Percentiles rank a stretch among this genome's conserved stretches.
phyloP scores from a whole-genome alignment of 768 basidiomycete species.

The Nevesoporus exiguus region DNA sequence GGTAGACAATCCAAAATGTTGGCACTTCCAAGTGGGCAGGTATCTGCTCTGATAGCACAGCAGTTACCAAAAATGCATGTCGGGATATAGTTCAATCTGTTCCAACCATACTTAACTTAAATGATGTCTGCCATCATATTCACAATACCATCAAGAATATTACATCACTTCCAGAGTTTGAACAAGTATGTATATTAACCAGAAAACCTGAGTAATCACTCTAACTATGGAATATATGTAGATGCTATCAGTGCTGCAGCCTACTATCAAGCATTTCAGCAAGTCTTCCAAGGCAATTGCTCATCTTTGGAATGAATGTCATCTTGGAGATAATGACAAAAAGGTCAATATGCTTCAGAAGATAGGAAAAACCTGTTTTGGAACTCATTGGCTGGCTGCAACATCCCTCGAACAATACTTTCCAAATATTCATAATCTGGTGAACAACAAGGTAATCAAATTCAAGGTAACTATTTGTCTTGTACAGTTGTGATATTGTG shows the following conservation, averaged over 20 bases:
- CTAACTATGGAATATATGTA: too few relatives aligned
- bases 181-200: background rate
- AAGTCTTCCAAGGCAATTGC: background rate
- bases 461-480: too few relatives aligned
- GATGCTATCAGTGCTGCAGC: background rate
- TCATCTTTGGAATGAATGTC: background rate
- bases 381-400: background rate
- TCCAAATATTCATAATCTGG: background rate
- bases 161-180: background rate
- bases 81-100: background rate
- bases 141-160: background rate
- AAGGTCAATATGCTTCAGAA: background rate
- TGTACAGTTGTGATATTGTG: too few relatives aligned
- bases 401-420: background rate
- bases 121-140: background rate
- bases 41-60: background rate
- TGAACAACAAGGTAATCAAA: background rate
- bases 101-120: background rate
- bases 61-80: background rate
- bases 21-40: background rate
- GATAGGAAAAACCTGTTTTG: background rate
- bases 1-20: background rate
- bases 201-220: too few relatives aligned
- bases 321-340: background rate
- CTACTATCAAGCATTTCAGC: background rate